Evolutionary conservation across 768 basidiomycete genomes (phyloP).

Genomic region (Lentinula raphanica): DNA sequence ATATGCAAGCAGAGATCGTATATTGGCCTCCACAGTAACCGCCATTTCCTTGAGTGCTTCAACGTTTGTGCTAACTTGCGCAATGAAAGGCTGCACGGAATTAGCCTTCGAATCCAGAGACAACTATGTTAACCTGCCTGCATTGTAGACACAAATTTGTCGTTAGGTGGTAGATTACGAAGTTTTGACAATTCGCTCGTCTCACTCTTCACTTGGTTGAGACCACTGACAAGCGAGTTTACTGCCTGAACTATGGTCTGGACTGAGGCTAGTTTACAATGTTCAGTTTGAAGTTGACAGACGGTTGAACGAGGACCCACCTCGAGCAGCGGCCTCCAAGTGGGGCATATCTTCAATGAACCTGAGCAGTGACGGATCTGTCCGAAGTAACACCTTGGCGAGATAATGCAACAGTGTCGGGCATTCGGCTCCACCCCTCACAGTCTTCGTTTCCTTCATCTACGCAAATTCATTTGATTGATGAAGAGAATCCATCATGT

Average conservation of each 20-base stretch:
- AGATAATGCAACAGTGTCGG: slow-evolving; percentile 91
- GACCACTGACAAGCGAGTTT: slow-evolving; percentile 49
- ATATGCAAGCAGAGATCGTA: slow-evolving; percentile 57
- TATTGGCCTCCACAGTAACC: slow-evolving; percentile 49
- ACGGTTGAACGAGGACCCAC: slow-evolving; percentile 33
- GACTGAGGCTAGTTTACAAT: slow-evolving; percentile 56
- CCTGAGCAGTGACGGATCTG: slow-evolving; percentile 56
- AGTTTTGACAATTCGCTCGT: slow-evolving; percentile 35
- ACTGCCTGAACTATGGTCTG: slow-evolving; percentile 58
- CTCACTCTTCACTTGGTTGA: slow-evolving; percentile 54
- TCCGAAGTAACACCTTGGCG: slow-evolving; percentile 65
- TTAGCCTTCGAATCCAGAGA: slow-evolving; percentile 4
- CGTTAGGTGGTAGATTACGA: slow-evolving; percentile 31
- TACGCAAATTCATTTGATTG: slow-evolving; percentile 25
- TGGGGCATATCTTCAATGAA: slow-evolving; percentile 81
- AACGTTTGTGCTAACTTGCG: slow-evolving; percentile 45
- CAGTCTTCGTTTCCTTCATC: slow-evolving; percentile 82
- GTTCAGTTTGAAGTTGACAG: neutral
- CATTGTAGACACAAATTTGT: slow-evolving; percentile 68
- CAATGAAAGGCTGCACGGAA: slow-evolving; percentile 41
- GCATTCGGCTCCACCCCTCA: slow-evolving; percentile 59
- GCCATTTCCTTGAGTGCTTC: slow-evolving; percentile 64
- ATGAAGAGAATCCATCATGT: slow-evolving; percentile 1
- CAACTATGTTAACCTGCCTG: slow-evolving; percentile 35
- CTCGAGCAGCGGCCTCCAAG: slow-evolving; percentile 76